Evolutionary conservation across 805 yeast genomes (phyloP), one percentile per base, ranked within the genome.

Genomic region (Cyberlindnera maclurae): DNA sequence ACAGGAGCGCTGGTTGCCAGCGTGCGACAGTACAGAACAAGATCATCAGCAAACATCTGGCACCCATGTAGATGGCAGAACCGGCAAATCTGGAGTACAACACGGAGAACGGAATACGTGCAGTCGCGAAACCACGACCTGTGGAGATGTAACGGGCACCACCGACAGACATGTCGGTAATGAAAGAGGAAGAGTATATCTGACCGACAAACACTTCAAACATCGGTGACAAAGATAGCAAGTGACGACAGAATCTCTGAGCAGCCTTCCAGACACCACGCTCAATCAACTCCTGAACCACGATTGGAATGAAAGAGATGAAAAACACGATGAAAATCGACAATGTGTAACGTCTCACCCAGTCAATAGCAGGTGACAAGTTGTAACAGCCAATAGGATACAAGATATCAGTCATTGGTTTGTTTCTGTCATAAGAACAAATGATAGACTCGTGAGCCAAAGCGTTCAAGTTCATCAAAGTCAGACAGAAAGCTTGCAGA

Each of bases 1-100:
- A 93, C 47, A 90, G 64, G 52, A 93, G 70, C 31, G 97, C 85
- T 17, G 96, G 82, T 65, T 86, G 94, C 97, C 97, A 83, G 55
- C 77, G 79, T 22, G 88, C 72, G 51, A 78, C 77, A 15, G 88
- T 74, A 55, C 84, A 87, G 45, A 81, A 81, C 44, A 81, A 60
- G 47, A 82, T 70, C 71, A 82, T 76, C 58, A 83, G 58, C 75
- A 81, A 68, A 36, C 78, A 75, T 70, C 89, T 77, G 15, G 86
- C 81, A 65, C 94, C 94, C 79, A 81, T 74, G 62, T 83, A 83
- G 60, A 83, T 82, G 29, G 90, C 82, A 22, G 87, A 79, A 44
- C 81, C 84, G 35, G 89, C 89, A 64, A 81, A 83, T 64, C 88
- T 72, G 15, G 88, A 72, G 57, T 81, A 83, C 50, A 83, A 64